Conservation (phyloP, 2,329 filamentous ascomycete species). For the Claviceps fusiformis region DNA sequence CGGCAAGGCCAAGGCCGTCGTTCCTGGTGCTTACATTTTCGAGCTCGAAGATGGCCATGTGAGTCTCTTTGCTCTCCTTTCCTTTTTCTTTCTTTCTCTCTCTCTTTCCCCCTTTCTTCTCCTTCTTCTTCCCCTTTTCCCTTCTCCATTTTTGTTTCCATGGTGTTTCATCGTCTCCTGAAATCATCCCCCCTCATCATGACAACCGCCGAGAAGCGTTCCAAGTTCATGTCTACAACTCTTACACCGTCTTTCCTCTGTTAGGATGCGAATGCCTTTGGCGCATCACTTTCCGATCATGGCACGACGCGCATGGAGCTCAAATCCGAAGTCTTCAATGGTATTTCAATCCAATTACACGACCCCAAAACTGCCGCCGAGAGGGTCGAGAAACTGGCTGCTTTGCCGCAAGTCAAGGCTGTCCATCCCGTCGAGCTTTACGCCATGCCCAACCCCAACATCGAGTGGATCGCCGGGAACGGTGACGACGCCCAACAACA, state of each 20-base stretch:
- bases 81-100: too few relatives aligned
- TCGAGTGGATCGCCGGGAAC: conserved; percentile 28
- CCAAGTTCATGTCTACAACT: too few relatives aligned
- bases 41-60: conserved; percentile 9
- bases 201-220: background rate
- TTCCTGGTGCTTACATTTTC: conserved; percentile 11
- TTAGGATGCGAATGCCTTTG: conserved; percentile 8
- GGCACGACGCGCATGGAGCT: conserved; percentile 33
- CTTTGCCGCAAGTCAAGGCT: conserved; percentile 31
- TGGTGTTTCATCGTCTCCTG: background rate
- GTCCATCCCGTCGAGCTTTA: conserved; percentile 35
- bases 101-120: background rate
- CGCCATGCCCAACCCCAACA: conserved; percentile 29
- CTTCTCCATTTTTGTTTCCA: too few relatives aligned
- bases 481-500: conserved; percentile 10
- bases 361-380: conserved; percentile 30
- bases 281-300: conserved; percentile 15
- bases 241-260: background rate
- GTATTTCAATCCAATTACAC: conserved; percentile 38
- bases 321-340: conserved; percentile 38
- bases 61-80: conserved; percentile 3
- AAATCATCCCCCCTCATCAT: too few relatives aligned
- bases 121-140: background rate
- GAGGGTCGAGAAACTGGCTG: conserved; percentile 26
- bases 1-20: background rate